Percentiles rank a stretch among this genome's conserved stretches.
Evolutionary conservation across 805 yeast genomes (phyloP).

Genomic region (Debaryomyces castellii): DNA sequence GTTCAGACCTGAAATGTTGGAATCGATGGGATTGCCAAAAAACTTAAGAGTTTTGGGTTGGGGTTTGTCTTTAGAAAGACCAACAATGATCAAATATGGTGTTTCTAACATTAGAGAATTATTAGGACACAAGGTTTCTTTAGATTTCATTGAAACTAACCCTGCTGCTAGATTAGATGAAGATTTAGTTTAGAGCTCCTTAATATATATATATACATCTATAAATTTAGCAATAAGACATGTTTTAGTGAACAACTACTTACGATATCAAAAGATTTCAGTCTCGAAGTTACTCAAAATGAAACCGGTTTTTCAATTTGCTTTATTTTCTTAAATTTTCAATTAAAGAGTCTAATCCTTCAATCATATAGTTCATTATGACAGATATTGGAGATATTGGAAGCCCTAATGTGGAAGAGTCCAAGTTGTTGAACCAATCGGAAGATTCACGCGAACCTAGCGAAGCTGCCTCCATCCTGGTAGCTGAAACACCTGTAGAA

Average conservation of each 20-base stretch:
- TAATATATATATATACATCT: background rate
- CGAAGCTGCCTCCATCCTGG: background rate
- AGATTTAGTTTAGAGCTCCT: constrained; percentile 27
- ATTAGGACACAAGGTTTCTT: constrained; percentile 93
- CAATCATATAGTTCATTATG: background rate
- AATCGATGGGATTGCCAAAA: constrained; percentile 96
- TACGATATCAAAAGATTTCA: background rate
- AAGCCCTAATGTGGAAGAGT: background rate
- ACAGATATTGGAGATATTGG: background rate
- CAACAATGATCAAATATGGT: constrained; percentile 97
- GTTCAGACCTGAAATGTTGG: constrained; percentile 99
- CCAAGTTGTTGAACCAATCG: background rate
- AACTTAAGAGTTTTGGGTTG: constrained; percentile 93
- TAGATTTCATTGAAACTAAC: constrained; percentile 91
- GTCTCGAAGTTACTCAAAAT: background rate
- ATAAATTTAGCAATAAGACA: background rate
- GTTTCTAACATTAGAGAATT: constrained; percentile 95
- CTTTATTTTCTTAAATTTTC: background rate
- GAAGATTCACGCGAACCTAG: background rate
- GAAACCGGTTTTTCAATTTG: too few species aligned
- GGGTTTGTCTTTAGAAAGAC: constrained; percentile 97
- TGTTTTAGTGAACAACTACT: background rate
- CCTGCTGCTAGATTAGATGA: constrained; percentile 96
- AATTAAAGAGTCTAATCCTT: background rate
- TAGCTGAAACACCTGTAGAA: background rate